Evolutionary conservation across 2,329 filamentous ascomycete species (phyloP).

Genomic region (Colletotrichum liriopes): DNA sequence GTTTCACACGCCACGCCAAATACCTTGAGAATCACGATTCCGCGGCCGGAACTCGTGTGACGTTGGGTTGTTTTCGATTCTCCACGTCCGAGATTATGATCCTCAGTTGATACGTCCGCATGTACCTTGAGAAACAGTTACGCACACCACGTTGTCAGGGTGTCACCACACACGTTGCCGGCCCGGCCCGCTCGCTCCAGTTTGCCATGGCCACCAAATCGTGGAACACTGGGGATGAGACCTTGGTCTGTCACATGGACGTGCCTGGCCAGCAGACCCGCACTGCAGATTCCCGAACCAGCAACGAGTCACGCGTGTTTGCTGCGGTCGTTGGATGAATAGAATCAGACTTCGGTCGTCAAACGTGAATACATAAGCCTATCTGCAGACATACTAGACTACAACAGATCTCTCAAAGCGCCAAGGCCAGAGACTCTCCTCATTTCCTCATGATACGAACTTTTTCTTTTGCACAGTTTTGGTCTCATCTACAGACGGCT

Average conservation of each 20-base stretch:
- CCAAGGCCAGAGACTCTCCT: background rate
- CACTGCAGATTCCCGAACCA: background rate
- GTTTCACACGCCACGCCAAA: background rate
- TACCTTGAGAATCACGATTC: no score
- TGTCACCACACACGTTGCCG: background rate
- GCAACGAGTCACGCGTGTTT: background rate
- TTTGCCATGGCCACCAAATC: background rate
- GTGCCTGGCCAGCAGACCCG: no score
- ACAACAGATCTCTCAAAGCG: conserved; percentile 10
- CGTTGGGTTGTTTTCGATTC: background rate
- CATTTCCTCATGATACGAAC: background rate
- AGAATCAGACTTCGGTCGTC: background rate
- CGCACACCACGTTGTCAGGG: background rate
- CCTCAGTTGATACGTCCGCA: background rate
- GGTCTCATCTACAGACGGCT: conserved; percentile 26
- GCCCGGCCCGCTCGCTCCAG: background rate
- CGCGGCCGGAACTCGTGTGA: background rate
- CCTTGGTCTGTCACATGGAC: background rate
- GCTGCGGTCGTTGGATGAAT: background rate
- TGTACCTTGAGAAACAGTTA: background rate
- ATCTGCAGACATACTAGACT: conserved; percentile 14
- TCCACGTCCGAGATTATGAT: background rate
- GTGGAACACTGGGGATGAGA: background rate
- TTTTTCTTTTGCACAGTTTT: background rate
- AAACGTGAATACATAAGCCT: conserved; percentile 12